Evolutionary conservation across 768 basidiomycete genomes (phyloP).

Genomic region (Trametes meyenii): DNA sequence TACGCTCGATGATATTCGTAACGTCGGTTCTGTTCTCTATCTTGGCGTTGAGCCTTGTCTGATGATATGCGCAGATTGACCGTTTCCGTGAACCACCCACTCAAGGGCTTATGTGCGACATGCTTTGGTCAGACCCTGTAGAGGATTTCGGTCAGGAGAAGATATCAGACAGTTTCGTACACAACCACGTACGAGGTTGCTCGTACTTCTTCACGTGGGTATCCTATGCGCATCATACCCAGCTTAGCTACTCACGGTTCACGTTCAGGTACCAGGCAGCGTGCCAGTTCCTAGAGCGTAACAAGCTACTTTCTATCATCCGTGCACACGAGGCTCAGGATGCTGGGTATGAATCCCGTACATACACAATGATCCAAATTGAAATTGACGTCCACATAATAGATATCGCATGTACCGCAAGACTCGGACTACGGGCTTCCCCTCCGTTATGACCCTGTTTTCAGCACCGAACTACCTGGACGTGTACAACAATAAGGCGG

Average conservation of each 20-base stretch:
- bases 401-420: constrained; percentile 99
- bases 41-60: neutral
- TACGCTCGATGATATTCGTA: constrained; percentile 92
- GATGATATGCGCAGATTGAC: constrained; percentile 65
- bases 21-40: constrained; percentile 49
- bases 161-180: constrained; percentile 85
- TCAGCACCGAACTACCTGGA: constrained; percentile 98
- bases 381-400: constrained; percentile 4
- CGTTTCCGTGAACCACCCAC: constrained; percentile 99
- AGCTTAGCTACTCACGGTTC: constrained; percentile 14
- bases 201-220: constrained; percentile 91
- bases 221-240: constrained; percentile 25
- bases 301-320: constrained; percentile 95
- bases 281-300: constrained; percentile 95
- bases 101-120: constrained; percentile 97
- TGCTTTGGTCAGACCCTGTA: constrained; percentile 97
- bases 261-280: constrained; percentile 86
- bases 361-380: neutral
- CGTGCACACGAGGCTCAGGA: constrained; percentile 99
- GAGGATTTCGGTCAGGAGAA: constrained; percentile 98
- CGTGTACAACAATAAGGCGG: constrained; percentile 99
- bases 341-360: constrained; percentile 69
- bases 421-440: constrained; percentile 97
- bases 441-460: constrained; percentile 99
- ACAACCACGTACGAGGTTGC: constrained; percentile 96